These are phyloP conservation scores for Podosphaera fusca DNA, from an alignment of 2,329 filamentous ascomycete genomes.

Conservation along the genomic window DNA sequence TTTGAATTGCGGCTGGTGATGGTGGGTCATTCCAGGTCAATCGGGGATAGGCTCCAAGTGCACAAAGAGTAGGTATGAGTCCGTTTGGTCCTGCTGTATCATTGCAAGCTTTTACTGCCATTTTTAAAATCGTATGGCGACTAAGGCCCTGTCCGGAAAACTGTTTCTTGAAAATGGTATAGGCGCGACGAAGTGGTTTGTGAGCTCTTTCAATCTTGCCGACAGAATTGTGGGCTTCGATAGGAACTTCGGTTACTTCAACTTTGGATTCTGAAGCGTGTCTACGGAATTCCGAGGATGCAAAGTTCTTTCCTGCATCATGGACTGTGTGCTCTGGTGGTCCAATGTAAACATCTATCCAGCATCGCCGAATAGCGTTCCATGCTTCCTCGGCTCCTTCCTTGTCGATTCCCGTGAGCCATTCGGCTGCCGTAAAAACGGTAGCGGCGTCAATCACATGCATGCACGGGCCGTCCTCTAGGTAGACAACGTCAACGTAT, in stretches of 20 bases:
- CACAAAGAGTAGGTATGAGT: background rate
- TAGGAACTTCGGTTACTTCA: background rate
- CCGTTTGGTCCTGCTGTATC: background rate
- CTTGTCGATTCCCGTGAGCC: background rate
- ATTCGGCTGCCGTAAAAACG: background rate
- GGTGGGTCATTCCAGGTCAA: background rate
- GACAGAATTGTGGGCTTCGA: background rate
- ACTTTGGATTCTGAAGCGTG: background rate
- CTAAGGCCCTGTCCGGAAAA: background rate
- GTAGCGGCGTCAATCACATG: background rate
- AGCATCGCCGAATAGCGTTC: background rate
- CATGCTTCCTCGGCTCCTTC: background rate
- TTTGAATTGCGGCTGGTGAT: background rate
- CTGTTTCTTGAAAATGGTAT: background rate
- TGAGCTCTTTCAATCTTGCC: background rate
- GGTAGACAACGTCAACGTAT: background rate
- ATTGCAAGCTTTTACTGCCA: background rate
- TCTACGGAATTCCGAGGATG: background rate
- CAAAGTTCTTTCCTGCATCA: conserved; percentile 2
- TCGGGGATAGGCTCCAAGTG: background rate
- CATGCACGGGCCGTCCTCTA: background rate
- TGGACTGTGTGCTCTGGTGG: background rate
- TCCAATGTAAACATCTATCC: background rate
- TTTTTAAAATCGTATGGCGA: background rate
- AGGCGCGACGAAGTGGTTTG: background rate